These are phyloP conservation scores for Polysphondylium violaceum DNA, from an alignment of 78 protist species.

Conservation along the genomic window DNA sequence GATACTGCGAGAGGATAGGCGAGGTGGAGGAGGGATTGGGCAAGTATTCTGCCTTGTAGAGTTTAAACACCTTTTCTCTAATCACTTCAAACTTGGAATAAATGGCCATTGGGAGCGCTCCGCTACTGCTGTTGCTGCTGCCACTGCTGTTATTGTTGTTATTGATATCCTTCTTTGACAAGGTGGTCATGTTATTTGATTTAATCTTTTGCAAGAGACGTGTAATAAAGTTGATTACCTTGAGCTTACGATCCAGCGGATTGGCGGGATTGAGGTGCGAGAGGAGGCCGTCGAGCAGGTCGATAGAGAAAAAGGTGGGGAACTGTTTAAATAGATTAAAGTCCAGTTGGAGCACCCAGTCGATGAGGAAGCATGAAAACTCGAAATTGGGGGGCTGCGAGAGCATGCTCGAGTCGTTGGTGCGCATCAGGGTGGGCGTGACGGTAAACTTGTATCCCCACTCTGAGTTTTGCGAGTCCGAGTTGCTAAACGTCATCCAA, in stretches of 20 bases:
- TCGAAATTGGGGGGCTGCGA: slow-evolving; percentile 66
- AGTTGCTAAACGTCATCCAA: slow-evolving; percentile 20
- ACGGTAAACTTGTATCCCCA: slow-evolving; percentile 74
- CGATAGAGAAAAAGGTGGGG: slow-evolving; percentile 20
- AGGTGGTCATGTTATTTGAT: no score
- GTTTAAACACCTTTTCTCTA: slow-evolving; percentile 51
- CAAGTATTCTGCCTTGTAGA: slow-evolving; percentile 12
- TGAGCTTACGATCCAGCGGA: slow-evolving; percentile 60
- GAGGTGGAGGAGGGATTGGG: neutral
- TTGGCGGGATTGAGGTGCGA: slow-evolving; percentile 4
- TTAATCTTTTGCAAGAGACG: slow-evolving; percentile 16
- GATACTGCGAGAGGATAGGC: slow-evolving; percentile 33
- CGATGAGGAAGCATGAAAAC: slow-evolving; percentile 51
- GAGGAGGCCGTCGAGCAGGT: slow-evolving; percentile 16
- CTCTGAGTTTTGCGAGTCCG: slow-evolving; percentile 45
- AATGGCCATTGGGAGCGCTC: slow-evolving; percentile 10
- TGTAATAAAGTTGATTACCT: slow-evolving; percentile 45
- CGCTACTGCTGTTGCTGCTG: neutral
- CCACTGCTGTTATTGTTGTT: neutral
- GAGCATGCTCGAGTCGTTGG: slow-evolving; percentile 31
- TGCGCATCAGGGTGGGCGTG: slow-evolving; percentile 35
- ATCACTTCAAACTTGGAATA: slow-evolving; percentile 12
- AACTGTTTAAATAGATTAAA: neutral
- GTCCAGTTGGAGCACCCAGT: slow-evolving; percentile 64
- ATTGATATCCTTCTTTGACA: slow-evolving; percentile 1